Base-by-base conservation (phyloP, 192 early-diverging fungal genomes). In the Backusella australiensis region DNA sequence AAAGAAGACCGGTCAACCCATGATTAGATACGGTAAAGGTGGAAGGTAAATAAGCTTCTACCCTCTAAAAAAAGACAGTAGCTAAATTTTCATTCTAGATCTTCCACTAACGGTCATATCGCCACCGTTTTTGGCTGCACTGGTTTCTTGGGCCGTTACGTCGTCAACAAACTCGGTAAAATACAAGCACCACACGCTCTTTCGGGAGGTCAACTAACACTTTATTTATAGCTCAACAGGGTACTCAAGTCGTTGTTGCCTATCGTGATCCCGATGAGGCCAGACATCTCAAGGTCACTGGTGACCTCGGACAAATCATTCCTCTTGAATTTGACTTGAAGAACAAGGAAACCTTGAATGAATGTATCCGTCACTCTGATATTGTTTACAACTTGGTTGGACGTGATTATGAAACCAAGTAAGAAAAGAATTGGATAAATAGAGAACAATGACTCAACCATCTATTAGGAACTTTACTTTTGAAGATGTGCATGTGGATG, bases 111-210 rank as follows among this genome's bases (percentile, higher is more conserved):
- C 76, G 98, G 98, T 29, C 94, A 96, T 79, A 90, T 90, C 26
- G 94, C 94, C 34, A 99, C 98, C 15, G 96, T 98, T 23, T 96
- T 98, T 84, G 98, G 98, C 17, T 93, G 91, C 85, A 97, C 94
- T 67, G 97, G 97, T 34, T 98, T 99, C 85, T 86, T 98, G 15
- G 97, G 96, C 63, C 93, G 96, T 67, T 97, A 98, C 79, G 80
- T 99, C 46, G 94, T 98, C 44, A 93, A 93, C 79, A 95, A 94
- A 78, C 89, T 99, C 46, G 96, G 94, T 90, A 17, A 63, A 32
- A 53, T 4, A 21, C 32, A 36, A 23, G 6, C 8, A 1, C 38
- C 38, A 29, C 23, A 23, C 23, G 23, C 32, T 32, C 36, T 38
- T 38, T 38, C 3, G 38, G 6, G 1, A 12, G 1, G 7, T 0